These are phyloP conservation scores for Cercospora sp. DNA, from an alignment of 2,329 filamentous ascomycete genomes.

Conservation along the genomic window DNA sequence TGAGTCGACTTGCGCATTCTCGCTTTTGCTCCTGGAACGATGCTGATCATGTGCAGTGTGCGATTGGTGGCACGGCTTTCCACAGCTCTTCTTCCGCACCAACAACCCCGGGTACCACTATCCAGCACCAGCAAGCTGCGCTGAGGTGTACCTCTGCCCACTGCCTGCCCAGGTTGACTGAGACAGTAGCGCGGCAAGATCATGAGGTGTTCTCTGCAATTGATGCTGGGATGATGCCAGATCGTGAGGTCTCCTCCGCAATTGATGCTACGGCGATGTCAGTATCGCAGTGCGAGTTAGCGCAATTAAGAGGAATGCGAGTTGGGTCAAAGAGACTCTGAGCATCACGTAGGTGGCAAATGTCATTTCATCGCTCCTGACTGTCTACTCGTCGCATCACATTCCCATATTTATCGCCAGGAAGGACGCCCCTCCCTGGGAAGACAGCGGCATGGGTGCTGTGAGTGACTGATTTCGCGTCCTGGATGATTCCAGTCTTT, in stretches of 20 bases:
- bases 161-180: not conserved
- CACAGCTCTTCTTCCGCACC: constrained; percentile 38
- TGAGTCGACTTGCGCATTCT: constrained; percentile 10
- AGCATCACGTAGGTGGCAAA: not conserved
- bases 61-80: constrained; percentile 38
- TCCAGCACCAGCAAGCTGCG: constrained; percentile 34
- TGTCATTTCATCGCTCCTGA: not conserved
- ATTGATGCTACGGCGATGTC: not conserved
- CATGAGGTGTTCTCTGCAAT: not conserved
- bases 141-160: constrained; percentile 35
- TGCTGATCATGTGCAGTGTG: constrained; percentile 27
- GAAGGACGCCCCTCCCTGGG: not conserved
- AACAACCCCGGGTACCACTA: constrained; percentile 21
- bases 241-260: not conserved
- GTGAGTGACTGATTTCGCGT: not conserved
- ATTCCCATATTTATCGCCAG: not conserved
- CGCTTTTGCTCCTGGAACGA: not conserved
- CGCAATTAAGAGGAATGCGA: not conserved
- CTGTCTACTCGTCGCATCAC: not conserved
- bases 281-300: not conserved
- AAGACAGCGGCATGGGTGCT: not conserved
- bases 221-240: too few relatives aligned
- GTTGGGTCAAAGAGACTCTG: not conserved
- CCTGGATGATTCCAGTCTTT: not conserved
- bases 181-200: not conserved